Evolutionary conservation across 495 filamentous ascomycete species (phyloP), one percentile per base, ranked within the genome.

Genomic region (Terfezia claveryi): DNA sequence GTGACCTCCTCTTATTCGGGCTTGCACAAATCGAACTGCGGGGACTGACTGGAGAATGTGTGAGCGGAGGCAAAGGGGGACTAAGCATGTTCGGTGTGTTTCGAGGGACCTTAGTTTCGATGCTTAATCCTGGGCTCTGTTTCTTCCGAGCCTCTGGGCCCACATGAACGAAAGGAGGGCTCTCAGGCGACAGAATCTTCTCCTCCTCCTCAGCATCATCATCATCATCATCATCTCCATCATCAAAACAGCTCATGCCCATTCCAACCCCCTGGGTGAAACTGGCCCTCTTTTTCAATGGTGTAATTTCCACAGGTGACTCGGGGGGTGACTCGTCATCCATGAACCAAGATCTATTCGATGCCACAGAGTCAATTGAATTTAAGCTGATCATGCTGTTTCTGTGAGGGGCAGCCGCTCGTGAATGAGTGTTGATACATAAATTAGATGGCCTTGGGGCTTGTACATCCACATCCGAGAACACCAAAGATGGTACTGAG

Each of bases 1-100:
- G 54, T 54, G 55, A 55, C 46, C 60, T 62, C 41, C 60, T 62
- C 17, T 46, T 44, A 1, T 55, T 36, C 20, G 60, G 56, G 23
- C 59, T 51, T 16, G 54, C 50, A 4, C 41, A 46, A 20, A 46
- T 20, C 3, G 12, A 20, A 5, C 14, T 14, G 17, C 14, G 12
- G 6, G 41, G 41, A 14, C 17, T 20, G 41, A 46, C 6, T 46
- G 41, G 41, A 7, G 27, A 7, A 7, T 32, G 7, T 1, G 27
- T 32, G 27, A 32, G 27, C 7, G 27, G 27, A 32, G 27, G 27
- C 27, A 32, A 32, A 4, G 27, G 4, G 12, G 14, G 14, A 46
- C 41, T 46, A 14, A 14, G 14, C 41, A 46, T 14, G 4, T 14
- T 14, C 8, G 12, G 12, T 4, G 12, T 0, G 14, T 5, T 20